Evolutionary conservation across 169 alveolate species (phyloP).

Genomic region (Eimeria tenella): DNA sequence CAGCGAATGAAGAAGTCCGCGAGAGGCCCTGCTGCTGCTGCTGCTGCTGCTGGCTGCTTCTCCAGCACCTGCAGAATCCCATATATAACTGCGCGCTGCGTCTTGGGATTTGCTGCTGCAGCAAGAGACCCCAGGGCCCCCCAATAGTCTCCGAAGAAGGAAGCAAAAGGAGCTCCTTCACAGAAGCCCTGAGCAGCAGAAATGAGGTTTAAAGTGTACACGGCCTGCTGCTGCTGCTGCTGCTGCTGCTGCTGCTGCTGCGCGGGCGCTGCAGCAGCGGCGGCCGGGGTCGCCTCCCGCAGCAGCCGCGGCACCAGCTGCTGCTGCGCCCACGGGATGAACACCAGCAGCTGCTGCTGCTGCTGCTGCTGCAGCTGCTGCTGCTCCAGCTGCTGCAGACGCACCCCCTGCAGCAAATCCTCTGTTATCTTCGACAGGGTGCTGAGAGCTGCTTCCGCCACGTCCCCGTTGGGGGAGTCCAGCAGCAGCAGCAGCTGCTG

Average conservation of each 20-base stretch:
- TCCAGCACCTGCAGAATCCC: not conserved
- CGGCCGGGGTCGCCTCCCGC: conserved; percentile 90
- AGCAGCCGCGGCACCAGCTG: conserved; percentile 48
- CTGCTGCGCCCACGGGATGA: conserved; percentile 63
- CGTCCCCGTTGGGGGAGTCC: conserved; percentile 81
- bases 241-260: not conserved
- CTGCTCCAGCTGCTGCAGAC: conserved; percentile 70
- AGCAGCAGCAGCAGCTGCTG: not conserved
- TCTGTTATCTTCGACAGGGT: conserved; percentile 84
- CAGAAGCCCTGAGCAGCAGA: conserved; percentile 17
- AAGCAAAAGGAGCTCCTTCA: conserved; percentile 79
- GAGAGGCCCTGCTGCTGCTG: conserved; percentile 58
- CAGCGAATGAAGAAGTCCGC: conserved; percentile 86
- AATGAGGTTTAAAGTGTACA: not conserved
- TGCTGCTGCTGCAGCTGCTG: conserved; percentile 67
- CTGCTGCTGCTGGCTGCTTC: conserved; percentile 47
- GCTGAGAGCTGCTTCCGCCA: conserved; percentile 86
- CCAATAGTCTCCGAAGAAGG: conserved; percentile 85
- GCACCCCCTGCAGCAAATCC: conserved; percentile 80
- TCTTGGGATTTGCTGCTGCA: not conserved
- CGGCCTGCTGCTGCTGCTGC: not conserved
- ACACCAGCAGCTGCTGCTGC: conserved; percentile 59
- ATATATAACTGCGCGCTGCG: not conserved
- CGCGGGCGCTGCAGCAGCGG: conserved; percentile 81
- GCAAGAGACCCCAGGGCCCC: conserved; percentile 81